Conservation (phyloP, 1,139 yeast genomes). For the Yamadazyma trypodendri region DNA sequence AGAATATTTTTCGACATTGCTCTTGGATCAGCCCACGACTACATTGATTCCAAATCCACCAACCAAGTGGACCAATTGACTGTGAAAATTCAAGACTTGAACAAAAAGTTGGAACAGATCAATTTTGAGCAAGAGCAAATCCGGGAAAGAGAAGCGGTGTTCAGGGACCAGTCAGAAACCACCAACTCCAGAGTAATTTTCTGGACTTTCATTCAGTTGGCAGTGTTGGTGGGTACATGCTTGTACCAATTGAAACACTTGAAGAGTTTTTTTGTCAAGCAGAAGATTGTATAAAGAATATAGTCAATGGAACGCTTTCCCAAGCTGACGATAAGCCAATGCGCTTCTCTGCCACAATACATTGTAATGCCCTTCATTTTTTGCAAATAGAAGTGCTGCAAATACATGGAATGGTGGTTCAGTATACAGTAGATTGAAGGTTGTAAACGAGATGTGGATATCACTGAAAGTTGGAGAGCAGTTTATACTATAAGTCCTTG, state of each 20-base stretch:
- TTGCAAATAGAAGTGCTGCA: too few species aligned
- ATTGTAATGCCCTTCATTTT: neutral
- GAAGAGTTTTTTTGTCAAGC: conserved; percentile 52
- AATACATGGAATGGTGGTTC: conserved; percentile 96
- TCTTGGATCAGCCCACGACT: conserved; percentile 48
- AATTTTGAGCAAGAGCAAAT: conserved; percentile 48
- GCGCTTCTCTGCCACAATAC: too few species aligned
- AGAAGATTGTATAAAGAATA: conserved; percentile 40
- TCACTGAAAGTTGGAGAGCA: conserved; percentile 83
- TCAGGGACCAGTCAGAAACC: conserved; percentile 48
- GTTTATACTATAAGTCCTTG: conserved; percentile 77
- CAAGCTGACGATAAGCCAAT: too few species aligned
- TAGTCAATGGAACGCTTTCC: neutral
- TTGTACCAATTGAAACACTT: conserved; percentile 50
- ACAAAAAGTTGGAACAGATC: conserved; percentile 42
- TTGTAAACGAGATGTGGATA: conserved; percentile 86
- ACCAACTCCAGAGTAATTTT: conserved; percentile 47
- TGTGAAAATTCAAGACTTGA: conserved; percentile 36
- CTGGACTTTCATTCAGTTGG: conserved; percentile 47
- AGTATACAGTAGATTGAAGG: conserved; percentile 78
- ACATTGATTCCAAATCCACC: conserved; percentile 47
- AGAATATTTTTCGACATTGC: conserved; percentile 48
- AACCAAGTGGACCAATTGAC: conserved; percentile 45
- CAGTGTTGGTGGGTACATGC: conserved; percentile 49
- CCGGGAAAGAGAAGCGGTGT: conserved; percentile 47